A percentile compares a stretch with the other conserved stretches of the same genome.
Evolutionary conservation across 2,329 filamentous ascomycete species (phyloP).

Genomic region (Aureobasidium melanogenum): DNA sequence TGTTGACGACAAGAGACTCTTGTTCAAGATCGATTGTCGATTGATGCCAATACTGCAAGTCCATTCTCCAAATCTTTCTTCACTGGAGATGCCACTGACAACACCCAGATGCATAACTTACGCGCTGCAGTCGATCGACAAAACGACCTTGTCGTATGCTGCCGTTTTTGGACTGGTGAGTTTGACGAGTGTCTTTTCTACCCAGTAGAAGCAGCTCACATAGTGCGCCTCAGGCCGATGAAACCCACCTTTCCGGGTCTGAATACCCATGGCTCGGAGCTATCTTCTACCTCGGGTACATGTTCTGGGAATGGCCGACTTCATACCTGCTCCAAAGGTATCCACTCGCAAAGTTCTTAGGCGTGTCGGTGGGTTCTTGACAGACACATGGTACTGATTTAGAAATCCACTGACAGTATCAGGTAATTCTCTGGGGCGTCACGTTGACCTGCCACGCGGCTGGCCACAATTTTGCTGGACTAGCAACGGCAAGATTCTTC

Average conservation of each 20-base stretch:
- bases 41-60: neutral
- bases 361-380: neutral
- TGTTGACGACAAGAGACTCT: neutral
- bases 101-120: neutral
- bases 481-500: slow-evolving; percentile 57
- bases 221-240: neutral
- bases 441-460: slow-evolving; percentile 55
- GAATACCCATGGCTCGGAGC: slow-evolving; percentile 44
- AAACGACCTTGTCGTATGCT: neutral
- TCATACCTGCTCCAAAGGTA: slow-evolving; percentile 55
- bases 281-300: slow-evolving; percentile 46
- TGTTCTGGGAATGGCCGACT: slow-evolving; percentile 58
- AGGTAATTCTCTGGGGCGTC: slow-evolving; percentile 53
- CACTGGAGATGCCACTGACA: neutral
- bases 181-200: neutral
- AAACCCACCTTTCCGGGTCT: slow-evolving; percentile 25
- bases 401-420: neutral
- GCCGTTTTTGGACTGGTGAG: neutral
- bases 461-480: slow-evolving; percentile 50
- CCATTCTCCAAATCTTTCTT: no score
- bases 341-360: slow-evolving; percentile 50
- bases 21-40: neutral
- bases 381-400: no score
- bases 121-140: neutral
- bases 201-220: neutral